Base-by-base conservation (phyloP, 2,329 filamentous ascomycete species). In the Cucurbitaria berberidis region DNA sequence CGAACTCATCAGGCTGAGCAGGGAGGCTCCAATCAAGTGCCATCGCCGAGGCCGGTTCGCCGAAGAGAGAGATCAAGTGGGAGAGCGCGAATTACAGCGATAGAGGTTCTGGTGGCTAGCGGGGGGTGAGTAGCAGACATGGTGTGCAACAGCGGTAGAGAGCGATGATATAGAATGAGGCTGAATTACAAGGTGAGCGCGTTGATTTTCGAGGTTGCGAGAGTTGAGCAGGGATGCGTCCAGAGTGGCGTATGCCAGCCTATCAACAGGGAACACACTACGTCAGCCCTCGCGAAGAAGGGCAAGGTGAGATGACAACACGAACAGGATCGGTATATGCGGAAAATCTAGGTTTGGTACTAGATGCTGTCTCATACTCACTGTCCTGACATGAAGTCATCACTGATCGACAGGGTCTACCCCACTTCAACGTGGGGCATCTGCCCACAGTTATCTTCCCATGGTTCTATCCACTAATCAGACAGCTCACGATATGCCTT, bases 361-460 rank as follows among this genome's bases (percentile, higher is more conserved):
- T 15, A 22, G 18, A 21, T 7, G 16, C 19, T 36, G 34, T 13
- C n/a, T n/a, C n/a, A n/a, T n/a, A n/a, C 11, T 18, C 34, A 18
- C 18, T 10, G 43, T 35, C 30, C 10, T 41, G 27, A 24, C 24
- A n/a, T 19, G 15, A 22, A 13, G 11, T 39, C 8, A 9, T 5
- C 11, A 21, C 11, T 39, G 35, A 42, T 47, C 36, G 44, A 36
- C 43, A 36, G 34, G 35, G 15, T 46, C 22, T 18, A 50, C 50
- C 57, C 59, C 59, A 56, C 57, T 40, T 34, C 26, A 48, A 46
- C 54, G 59, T 51, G 61, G 61, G 61, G 61, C 49, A 59, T 2
- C 10, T 51, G 41, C 56, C 57, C 45, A 48, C 54, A 57, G 50
- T 55, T 50, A 43, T 45, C 48, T 47, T 7, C 53, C 15, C 39